Evolutionary conservation across 2,329 filamentous ascomycete genomes (phyloP), one percentile per base, ranked within the genome.

Genomic region (Magnaporthales sp.): DNA sequence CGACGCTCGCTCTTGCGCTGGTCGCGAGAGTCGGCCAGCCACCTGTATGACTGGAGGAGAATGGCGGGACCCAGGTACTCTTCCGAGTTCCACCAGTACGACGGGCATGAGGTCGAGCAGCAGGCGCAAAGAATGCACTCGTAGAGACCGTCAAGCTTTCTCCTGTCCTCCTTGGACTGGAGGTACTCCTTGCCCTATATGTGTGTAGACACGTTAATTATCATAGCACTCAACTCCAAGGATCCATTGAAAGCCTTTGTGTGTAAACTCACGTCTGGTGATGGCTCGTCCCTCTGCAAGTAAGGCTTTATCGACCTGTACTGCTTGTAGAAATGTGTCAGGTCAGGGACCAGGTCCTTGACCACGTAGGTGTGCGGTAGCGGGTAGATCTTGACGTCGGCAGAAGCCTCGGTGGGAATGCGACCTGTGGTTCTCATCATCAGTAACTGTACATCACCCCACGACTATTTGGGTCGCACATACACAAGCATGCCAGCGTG

Each of bases 251-350:
- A n/a, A 4, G 5, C 8, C n/a, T n/a, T 15, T 5, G 9, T 3
- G 19, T 46, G 8, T 26, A 8, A 64, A 84, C 90, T 78, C 86
- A 96, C 92, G 77, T 97, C 91, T 72, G 89, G 87, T 60, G 92
- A 83, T 66, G 91, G 90, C 30, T 92, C 95, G 70, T 93, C 90
- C 75, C 93, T 88, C 84, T 98, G 95, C 66, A 99, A 89, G 79
- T 97, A 99, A 60, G 95, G 95, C 89, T 98, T 96, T 82, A 99
- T 97, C 19, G 93, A 97, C 83, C 97, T 97, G 88, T 99, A 99
- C 85, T 99, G 95, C 87, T 98, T 98, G 88, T 99, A 99, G 84
- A 99, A 98, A 76, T 95, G 91, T 70, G 95, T 99, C 83, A 99
- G 84, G 78, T 99, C 95, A 68, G 95, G 94, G 38, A 99, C 95